A percentile compares a stretch with the other conserved stretches of the same genome.
Evolutionary conservation across 1,284 basidiomycete species (phyloP).

Genomic region (Xanthoconium separans): DNA sequence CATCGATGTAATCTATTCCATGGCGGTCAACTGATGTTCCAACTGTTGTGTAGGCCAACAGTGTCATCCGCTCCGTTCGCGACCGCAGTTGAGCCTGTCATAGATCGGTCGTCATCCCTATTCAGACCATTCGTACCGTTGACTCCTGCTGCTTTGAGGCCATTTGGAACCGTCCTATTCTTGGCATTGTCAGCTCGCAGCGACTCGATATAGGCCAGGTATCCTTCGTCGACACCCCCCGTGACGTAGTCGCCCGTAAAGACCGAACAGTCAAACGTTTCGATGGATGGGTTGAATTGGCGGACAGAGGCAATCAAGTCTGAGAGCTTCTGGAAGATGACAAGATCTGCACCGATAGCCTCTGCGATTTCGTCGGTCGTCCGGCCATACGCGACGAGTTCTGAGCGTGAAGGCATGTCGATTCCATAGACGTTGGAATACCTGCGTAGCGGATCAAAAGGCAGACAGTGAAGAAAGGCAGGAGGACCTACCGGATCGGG

Average conservation of each 20-base stretch:
- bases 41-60: constrained; percentile 75
- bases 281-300: constrained; percentile 81
- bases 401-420: constrained; percentile 95
- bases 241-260: constrained; percentile 98
- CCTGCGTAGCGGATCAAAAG: constrained; percentile 38
- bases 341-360: constrained; percentile 93
- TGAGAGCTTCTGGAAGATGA: constrained; percentile 95
- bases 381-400: constrained; percentile 90
- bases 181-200: constrained; percentile 87
- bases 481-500: constrained; percentile 70
- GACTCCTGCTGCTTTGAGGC: constrained; percentile 36
- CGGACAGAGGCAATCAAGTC: constrained; percentile 89
- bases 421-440: constrained; percentile 98
- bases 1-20: constrained; percentile 1
- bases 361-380: constrained; percentile 75
- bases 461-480: not conserved
- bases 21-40: constrained; percentile 38
- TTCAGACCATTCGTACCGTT: constrained; percentile 36
- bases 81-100: constrained; percentile 18
- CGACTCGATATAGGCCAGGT: constrained; percentile 76
- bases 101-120: constrained; percentile 10
- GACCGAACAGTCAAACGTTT: constrained; percentile 93
- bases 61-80: constrained; percentile 68
- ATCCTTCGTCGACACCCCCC: constrained; percentile 88
- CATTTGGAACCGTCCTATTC: constrained; percentile 34